These are phyloP conservation scores for Emmonsia crescens DNA, from an alignment of 2,329 filamentous ascomycete genomes.

Conservation along the genomic window DNA sequence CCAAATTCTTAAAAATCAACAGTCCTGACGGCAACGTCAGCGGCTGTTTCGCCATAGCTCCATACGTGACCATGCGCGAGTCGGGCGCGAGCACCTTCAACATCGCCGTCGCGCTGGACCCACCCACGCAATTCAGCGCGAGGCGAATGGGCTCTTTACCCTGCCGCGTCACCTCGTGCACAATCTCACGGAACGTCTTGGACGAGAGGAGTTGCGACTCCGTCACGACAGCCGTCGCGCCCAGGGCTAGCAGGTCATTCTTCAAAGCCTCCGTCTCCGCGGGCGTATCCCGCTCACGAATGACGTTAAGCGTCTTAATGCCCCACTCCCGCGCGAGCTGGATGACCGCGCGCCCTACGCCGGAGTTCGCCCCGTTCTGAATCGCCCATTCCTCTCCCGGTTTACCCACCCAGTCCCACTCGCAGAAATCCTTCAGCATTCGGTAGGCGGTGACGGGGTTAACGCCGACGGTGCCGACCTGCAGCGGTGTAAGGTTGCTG, in stretches of 20 bases:
- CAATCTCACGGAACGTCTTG: conserved; percentile 36
- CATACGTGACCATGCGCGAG: conserved; percentile 80
- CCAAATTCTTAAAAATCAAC: conserved; percentile 86
- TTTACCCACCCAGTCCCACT: conserved; percentile 38
- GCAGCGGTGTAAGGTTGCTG: conserved; percentile 58
- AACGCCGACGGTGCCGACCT: conserved; percentile 79
- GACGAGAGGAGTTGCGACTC: conserved; percentile 44
- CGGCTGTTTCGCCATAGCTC: conserved; percentile 86
- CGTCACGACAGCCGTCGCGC: conserved; percentile 53
- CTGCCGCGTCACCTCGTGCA: conserved; percentile 58
- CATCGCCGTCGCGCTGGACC: conserved; percentile 67
- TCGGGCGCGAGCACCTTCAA: conserved; percentile 60
- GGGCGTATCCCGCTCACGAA: conserved; percentile 58
- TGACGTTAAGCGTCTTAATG: conserved; percentile 77
- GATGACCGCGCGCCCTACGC: conserved; percentile 82
- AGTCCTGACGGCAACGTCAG: conserved; percentile 69
- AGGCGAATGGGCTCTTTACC: conserved; percentile 63
- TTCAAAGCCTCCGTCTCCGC: conserved; percentile 56
- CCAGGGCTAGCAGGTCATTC: conserved; percentile 49
- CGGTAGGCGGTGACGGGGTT: conserved; percentile 93
- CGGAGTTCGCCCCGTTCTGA: conserved; percentile 92
- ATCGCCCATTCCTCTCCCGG: conserved; percentile 81
- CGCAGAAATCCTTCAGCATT: conserved; percentile 72
- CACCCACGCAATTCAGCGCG: conserved; percentile 88
- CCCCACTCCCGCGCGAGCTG: conserved; percentile 82